These are phyloP conservation scores for Lipomyces chichibuensis DNA, from an alignment of 805 yeast species.

Conservation along the genomic window DNA sequence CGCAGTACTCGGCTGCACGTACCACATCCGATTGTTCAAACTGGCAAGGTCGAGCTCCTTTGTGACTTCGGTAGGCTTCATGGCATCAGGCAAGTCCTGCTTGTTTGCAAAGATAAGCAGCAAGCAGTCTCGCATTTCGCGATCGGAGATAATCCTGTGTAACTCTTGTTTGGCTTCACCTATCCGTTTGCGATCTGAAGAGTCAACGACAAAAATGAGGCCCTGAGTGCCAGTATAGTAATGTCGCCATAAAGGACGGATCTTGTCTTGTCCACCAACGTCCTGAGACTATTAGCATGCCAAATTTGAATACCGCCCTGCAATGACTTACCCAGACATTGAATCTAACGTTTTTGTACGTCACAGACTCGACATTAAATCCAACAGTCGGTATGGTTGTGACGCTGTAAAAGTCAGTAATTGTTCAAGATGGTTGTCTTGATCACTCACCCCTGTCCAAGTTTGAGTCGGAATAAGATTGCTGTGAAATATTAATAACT, in stretches of 20 bases:
- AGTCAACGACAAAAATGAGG: conserved; percentile 95
- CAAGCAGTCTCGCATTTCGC: conserved; percentile 95
- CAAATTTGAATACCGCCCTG: background rate
- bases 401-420: conserved; percentile 44
- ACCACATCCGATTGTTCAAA: conserved; percentile 98
- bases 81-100: conserved; percentile 98
- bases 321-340: conserved; percentile 65
- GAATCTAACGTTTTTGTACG: conserved; percentile 76
- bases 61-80: conserved; percentile 98
- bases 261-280: conserved; percentile 99
- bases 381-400: conserved; percentile 72
- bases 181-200: conserved; percentile 97
- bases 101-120: conserved; percentile 96
- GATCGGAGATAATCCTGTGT: conserved; percentile 98
- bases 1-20: conserved; percentile 98
- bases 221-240: conserved; percentile 99
- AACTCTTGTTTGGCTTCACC: conserved; percentile 97
- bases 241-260: conserved; percentile 98
- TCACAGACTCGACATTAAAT: conserved; percentile 85
- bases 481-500: conserved; percentile 42
- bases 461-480: conserved; percentile 70
- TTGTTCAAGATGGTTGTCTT: background rate
- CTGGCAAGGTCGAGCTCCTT: conserved; percentile 96
- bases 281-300: conserved; percentile 53
- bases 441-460: conserved; percentile 22